phyloP scores from a whole-genome alignment of 106 monocot species.

The Narthecium ossifragum region DNA sequence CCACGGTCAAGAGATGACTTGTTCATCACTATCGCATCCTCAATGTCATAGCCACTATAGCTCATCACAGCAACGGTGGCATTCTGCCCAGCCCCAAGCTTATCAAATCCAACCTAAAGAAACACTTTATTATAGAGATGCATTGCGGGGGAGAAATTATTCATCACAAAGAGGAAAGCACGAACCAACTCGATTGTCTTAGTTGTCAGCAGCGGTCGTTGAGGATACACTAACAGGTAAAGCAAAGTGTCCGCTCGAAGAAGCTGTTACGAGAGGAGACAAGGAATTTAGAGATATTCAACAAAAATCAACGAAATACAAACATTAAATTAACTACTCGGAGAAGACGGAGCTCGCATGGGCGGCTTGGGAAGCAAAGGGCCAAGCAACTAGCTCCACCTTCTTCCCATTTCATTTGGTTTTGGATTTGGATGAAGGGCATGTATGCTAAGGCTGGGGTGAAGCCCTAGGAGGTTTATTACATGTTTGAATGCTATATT shows the following conservation, averaged over 20 bases:
- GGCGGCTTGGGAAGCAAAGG: too few relatives aligned
- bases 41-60: conserved; percentile 99
- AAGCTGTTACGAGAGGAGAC: conserved; percentile 52
- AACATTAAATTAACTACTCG: too few relatives aligned
- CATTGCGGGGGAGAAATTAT: neutral
- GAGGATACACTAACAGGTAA: conserved; percentile 87
- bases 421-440: too few relatives aligned
- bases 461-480: too few relatives aligned
- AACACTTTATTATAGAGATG: neutral
- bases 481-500: too few relatives aligned
- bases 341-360: too few relatives aligned
- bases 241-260: conserved; percentile 65
- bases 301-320: too few relatives aligned
- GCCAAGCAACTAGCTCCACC: too few relatives aligned
- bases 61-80: conserved; percentile 99
- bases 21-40: conserved; percentile 99
- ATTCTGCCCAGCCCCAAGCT: conserved; percentile 98
- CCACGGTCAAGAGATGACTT: conserved; percentile 98
- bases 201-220: conserved; percentile 89
- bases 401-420: too few relatives aligned
- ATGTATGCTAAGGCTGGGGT: too few relatives aligned
- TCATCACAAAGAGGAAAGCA: conserved; percentile 6
- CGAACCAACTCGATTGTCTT: conserved; percentile 94
- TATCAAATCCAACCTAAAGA: conserved; percentile 83
- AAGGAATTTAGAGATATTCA: too few relatives aligned